These are phyloP conservation scores for Fusarium tanahbumbuense DNA, from an alignment of 2,329 filamentous ascomycete species.

Conservation along the genomic window DNA sequence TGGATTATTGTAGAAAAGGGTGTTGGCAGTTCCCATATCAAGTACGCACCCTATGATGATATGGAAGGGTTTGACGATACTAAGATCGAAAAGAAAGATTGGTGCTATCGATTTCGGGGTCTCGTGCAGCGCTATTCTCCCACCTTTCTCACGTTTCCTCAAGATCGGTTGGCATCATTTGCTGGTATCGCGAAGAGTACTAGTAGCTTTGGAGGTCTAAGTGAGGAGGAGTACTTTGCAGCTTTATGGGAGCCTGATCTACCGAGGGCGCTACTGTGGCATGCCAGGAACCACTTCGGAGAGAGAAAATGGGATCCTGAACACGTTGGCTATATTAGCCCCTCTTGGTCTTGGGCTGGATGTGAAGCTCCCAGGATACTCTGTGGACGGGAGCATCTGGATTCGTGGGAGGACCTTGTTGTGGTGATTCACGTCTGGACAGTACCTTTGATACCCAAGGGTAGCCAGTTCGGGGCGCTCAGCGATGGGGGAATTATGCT, in stretches of 20 bases:
- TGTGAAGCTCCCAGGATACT: neutral
- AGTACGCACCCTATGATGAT: neutral
- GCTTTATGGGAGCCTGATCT: neutral
- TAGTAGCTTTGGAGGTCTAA: neutral
- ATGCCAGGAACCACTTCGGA: no score
- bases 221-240: neutral
- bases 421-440: neutral
- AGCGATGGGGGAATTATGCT: neutral
- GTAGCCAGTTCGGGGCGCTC: neutral
- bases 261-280: neutral
- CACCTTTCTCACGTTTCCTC: neutral
- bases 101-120: neutral
- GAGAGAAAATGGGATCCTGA: neutral
- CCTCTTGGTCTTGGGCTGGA: neutral
- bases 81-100: neutral
- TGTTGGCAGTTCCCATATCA: neutral
- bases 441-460: accelerated
- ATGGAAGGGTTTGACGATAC: neutral
- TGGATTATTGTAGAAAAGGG: neutral
- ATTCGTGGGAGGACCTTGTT: neutral
- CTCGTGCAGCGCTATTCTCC: neutral
- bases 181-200: neutral
- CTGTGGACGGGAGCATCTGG: no score
- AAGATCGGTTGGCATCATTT: neutral
- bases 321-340: neutral